Evolutionary conservation across 2,329 filamentous ascomycete species (phyloP).

Genomic region (Drechslerella coelobrocha): DNA sequence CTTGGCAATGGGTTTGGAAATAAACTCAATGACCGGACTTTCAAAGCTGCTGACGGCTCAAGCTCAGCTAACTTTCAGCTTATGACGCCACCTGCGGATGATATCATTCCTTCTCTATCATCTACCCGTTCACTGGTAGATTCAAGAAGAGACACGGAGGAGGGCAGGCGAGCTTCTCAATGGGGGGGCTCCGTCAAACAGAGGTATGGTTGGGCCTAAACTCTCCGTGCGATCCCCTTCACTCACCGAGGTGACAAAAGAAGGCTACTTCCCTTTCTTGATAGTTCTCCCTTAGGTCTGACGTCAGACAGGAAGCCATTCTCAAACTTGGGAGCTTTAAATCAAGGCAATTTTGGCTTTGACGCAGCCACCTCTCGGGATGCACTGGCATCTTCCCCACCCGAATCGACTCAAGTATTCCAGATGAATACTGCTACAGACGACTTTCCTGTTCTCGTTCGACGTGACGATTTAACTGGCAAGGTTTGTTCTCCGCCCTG

Average conservation of each 20-base stretch:
- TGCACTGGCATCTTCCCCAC: conserved; percentile 64
- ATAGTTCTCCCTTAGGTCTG: conserved; percentile 23
- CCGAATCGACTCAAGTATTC: conserved; percentile 73
- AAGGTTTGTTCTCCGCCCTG: conserved; percentile 60
- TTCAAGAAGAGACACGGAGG: conserved; percentile 30
- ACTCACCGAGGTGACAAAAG: conserved; percentile 4
- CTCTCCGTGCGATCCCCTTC: not conserved
- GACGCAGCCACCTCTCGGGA: conserved; percentile 66
- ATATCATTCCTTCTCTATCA: conserved; percentile 70
- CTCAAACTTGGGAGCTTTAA: conserved; percentile 60
- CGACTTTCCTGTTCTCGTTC: conserved; percentile 85
- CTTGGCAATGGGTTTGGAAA: conserved; percentile 55
- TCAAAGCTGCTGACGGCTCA: conserved; percentile 63
- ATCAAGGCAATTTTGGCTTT: conserved; percentile 85
- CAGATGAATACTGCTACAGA: conserved; percentile 73
- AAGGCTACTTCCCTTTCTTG: conserved; percentile 31
- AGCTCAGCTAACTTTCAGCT: conserved; percentile 86
- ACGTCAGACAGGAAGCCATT: conserved; percentile 49
- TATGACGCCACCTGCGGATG: conserved; percentile 68
- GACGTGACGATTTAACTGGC: conserved; percentile 65
- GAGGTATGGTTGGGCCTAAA: conserved; percentile 16
- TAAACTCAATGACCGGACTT: conserved; percentile 79
- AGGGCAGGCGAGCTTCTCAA: conserved; percentile 25
- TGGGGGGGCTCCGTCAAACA: conserved; percentile 41
- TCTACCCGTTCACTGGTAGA: conserved; percentile 61